Conservation (phyloP, 208 protist genomes). For the Trypanosoma vivax region DNA sequence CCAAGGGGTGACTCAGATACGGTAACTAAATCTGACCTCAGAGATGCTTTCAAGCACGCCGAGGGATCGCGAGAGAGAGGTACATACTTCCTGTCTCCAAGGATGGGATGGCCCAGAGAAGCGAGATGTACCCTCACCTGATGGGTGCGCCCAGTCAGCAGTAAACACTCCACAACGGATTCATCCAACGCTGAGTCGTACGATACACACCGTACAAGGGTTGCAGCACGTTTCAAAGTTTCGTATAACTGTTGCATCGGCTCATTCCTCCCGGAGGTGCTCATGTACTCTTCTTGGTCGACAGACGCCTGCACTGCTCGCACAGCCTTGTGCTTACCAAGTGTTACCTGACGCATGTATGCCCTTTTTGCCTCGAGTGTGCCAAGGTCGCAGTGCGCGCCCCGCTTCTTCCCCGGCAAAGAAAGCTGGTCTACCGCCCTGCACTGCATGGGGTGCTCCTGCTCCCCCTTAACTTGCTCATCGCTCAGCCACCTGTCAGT, state of each 20-base stretch:
- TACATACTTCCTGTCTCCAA: constrained; percentile 74
- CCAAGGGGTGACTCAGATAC: not conserved
- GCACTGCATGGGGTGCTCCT: not conserved
- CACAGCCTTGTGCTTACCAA: constrained; percentile 11
- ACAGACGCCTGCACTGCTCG: too few species aligned
- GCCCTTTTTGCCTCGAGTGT: constrained; percentile 38
- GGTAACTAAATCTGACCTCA: too few species aligned
- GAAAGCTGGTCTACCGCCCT: too few species aligned
- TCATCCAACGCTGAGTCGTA: constrained; percentile 38
- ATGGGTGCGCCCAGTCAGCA: constrained; percentile 89
- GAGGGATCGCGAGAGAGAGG: not conserved
- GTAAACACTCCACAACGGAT: constrained; percentile 63
- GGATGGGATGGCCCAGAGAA: constrained; percentile 81
- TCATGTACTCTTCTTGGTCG: not conserved
- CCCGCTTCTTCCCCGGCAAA: constrained; percentile 1
- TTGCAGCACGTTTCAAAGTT: constrained; percentile 44
- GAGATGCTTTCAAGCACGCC: too few species aligned
- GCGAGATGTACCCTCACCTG: constrained; percentile 90
- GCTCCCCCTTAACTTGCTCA: constrained; percentile 2
- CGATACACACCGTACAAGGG: constrained; percentile 21
- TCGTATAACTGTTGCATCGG: constrained; percentile 14
- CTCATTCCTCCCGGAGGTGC: not conserved
- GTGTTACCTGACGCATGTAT: constrained; percentile 50
- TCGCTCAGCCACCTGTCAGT: constrained; percentile 16
- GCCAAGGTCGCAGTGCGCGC: not conserved